Evolutionary conservation across 257 asterid genomes (phyloP).

Genomic region (Nicotiana sylvestris): DNA sequence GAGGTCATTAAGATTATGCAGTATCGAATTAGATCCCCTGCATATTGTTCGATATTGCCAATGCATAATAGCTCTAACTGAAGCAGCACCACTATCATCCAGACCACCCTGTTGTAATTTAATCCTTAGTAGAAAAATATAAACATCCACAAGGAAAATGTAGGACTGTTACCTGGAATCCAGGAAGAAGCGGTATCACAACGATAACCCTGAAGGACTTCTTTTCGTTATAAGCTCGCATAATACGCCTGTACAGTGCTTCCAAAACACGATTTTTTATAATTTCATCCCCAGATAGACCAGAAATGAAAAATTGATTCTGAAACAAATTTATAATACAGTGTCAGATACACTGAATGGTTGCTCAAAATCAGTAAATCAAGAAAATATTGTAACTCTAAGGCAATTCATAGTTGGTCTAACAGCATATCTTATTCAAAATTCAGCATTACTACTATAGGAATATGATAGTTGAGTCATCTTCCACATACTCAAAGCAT

Average conservation of each 20-base stretch:
- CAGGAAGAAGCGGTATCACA: slow-evolving; percentile 95
- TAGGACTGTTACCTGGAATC: slow-evolving; percentile 69
- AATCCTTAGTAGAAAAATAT: slow-evolving; percentile 18
- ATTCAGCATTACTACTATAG: background rate
- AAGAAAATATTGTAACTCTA: background rate
- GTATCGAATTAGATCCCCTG: slow-evolving; percentile 72
- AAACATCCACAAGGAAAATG: slow-evolving; percentile 12
- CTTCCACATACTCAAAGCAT: background rate
- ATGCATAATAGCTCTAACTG: slow-evolving; percentile 97
- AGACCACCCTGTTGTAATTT: slow-evolving; percentile 69
- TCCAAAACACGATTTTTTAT: slow-evolving; percentile 84
- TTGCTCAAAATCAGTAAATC: background rate
- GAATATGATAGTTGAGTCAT: background rate
- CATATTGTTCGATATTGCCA: slow-evolving; percentile 93
- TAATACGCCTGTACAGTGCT: slow-evolving; percentile 65
- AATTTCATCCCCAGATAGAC: slow-evolving; percentile 83
- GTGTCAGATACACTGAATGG: slow-evolving; percentile 7
- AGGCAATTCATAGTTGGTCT: background rate
- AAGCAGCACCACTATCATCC: slow-evolving; percentile 98
- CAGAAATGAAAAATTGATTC: slow-evolving; percentile 98
- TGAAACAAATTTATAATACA: slow-evolving; percentile 34
- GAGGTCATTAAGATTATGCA: slow-evolving; percentile 62
- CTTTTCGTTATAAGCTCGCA: slow-evolving; percentile 80
- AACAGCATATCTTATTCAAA: background rate
- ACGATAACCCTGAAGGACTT: slow-evolving; percentile 86